These are phyloP conservation scores for Aspergillus novoparasiticus DNA, from an alignment of 2,329 filamentous ascomycete species.

Conservation along the genomic window DNA sequence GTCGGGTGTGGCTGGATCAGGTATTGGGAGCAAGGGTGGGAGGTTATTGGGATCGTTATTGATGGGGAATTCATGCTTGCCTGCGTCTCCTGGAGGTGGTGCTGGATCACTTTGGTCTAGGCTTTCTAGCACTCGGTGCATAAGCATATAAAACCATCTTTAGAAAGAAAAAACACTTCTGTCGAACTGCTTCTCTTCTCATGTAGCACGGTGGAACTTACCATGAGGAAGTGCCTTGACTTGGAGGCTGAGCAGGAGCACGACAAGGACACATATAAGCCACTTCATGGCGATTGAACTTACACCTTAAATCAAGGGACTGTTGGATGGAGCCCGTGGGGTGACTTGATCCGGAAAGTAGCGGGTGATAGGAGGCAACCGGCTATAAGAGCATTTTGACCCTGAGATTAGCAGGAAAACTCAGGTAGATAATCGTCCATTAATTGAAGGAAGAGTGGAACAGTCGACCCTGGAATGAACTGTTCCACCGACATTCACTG, in stretches of 20 bases:
- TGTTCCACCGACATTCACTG: neutral
- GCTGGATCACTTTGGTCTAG: neutral
- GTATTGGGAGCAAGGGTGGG: neutral
- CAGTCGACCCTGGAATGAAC: neutral
- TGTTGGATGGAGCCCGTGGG: neutral
- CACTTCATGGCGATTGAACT: conserved; percentile 18
- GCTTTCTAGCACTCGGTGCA: neutral
- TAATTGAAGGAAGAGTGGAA: too few species aligned
- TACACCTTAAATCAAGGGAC: neutral
- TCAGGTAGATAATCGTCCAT: neutral
- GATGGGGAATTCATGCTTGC: neutral
- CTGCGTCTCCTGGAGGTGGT: neutral
- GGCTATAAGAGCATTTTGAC: neutral
- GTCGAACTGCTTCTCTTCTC: neutral
- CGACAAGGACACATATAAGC: conserved; percentile 23
- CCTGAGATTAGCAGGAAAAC: neutral
- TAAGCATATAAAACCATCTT: neutral
- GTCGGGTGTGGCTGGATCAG: neutral
- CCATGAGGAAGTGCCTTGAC: conserved; percentile 27
- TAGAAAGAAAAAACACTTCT: too few species aligned
- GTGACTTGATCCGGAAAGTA: neutral
- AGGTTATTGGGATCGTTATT: neutral
- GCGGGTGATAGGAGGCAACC: neutral
- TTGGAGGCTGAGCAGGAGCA: conserved; percentile 20
- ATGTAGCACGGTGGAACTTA: conserved; percentile 15